Percentiles rank a stretch among this genome's conserved stretches.
Conservation (phyloP, 2,329 filamentous ascomycete genomes). For the Ceratocystiopsis sp. region DNA sequence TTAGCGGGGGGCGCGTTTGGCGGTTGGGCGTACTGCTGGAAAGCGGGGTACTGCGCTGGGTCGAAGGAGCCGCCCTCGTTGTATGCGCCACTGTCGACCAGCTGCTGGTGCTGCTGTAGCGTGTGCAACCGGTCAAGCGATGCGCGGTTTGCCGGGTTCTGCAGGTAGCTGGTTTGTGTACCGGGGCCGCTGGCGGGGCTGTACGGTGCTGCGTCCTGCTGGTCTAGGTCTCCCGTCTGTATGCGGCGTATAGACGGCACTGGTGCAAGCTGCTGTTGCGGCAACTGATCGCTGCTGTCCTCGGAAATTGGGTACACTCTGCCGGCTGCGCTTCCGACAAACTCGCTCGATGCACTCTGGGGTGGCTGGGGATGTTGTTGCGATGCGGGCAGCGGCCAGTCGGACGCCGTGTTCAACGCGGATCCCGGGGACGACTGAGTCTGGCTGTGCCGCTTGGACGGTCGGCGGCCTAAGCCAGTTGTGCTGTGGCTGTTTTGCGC, state of each 20-base stretch:
- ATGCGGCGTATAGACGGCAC: constrained; percentile 28
- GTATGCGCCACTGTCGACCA: constrained; percentile 16
- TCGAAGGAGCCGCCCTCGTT: constrained; percentile 14
- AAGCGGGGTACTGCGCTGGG: constrained; percentile 19
- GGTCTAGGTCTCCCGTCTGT: constrained; percentile 15
- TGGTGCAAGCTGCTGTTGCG: constrained; percentile 7
- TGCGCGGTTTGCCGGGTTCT: no score
- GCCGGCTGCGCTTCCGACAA: not conserved
- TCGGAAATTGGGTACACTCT: not conserved
- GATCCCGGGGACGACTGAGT: constrained; percentile 21
- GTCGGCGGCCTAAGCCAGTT: constrained; percentile 30
- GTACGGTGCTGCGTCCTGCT: no score
- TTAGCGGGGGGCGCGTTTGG: constrained; percentile 9
- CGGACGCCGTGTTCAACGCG: constrained; percentile 17
- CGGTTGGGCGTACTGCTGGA: constrained; percentile 6
- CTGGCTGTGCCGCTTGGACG: constrained; percentile 41
- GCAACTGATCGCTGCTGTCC: not conserved
- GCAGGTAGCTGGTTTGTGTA: constrained; percentile 11
- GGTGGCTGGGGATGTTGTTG: constrained; percentile 3
- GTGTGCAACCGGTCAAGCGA: constrained; percentile 13
- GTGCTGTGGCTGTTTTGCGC: constrained; percentile 29
- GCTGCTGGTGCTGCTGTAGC: constrained; percentile 21
- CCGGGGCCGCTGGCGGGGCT: constrained; percentile 11
- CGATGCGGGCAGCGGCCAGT: constrained; percentile 15
- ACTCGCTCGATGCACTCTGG: not conserved